Evolutionary conservation across 495 filamentous ascomycete species (phyloP), one percentile per base, ranked within the genome.

Genomic region (Xylaria castorea): DNA sequence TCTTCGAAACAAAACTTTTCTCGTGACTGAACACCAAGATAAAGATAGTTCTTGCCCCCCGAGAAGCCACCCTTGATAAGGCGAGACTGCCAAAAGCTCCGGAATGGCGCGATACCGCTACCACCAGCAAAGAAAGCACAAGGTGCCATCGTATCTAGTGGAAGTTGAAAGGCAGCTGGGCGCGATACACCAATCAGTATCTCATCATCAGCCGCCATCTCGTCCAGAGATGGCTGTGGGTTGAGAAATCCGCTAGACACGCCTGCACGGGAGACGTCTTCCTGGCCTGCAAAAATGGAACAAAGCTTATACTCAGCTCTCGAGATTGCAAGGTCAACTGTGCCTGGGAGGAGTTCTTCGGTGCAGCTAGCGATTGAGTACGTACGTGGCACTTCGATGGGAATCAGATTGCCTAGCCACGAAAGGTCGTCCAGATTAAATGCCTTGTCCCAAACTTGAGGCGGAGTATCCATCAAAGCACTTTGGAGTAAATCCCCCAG

Each of bases 81-180:
- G 1, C 85, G 80, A 53, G 81, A 79, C 73, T 84, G 81, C 85
- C 85, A 87, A 65, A 87, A 87, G 68, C 83, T 83, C 22, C 85
- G 80, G 77, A 87, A 87, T 3, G 85, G 85, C 1, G 85, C 85
- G 57, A 87, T 86, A 18, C 85, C 85, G 48, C 83, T 85, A 2
- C 85, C 85, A 30, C 85, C 85, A 27, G 85, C 84, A 69, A 87
- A 87, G 74, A 84, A 86, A 3, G 82, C 85, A 40, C 85, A 83
- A 0, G 85, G 84, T 0, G 83, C 84, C 22, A 83, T 82, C 2
- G 80, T 73, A 32, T 83, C 84, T 5, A 84, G 75, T 2, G 85
- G 85, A 14, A 86, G 78, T 66, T 87, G 85, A 74, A 87, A 87
- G 70, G 84, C 83, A 34, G 86, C 74, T 9, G 85, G 85, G 8